Evolutionary conservation across 2,329 filamentous ascomycete genomes (phyloP).

Genomic region (Paramyrothecium roridum): DNA sequence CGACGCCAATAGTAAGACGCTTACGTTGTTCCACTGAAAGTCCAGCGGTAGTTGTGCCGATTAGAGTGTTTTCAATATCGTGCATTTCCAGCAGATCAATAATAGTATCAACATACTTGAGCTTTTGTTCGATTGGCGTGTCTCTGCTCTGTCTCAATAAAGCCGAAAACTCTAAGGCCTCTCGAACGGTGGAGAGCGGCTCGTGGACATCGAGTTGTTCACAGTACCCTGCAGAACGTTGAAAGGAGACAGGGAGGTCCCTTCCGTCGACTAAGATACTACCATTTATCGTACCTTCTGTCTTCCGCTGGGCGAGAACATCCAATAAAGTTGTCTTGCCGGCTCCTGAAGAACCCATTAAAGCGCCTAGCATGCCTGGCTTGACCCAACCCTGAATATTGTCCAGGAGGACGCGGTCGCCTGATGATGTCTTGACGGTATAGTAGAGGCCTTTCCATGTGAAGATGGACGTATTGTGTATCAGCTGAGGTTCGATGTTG

Average conservation of each 20-base stretch:
- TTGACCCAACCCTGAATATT: constrained; percentile 83
- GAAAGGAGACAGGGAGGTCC: constrained; percentile 69
- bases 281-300: constrained; percentile 71
- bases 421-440: constrained; percentile 58
- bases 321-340: constrained; percentile 86
- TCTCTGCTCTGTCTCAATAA: constrained; percentile 68
- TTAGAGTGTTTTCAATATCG: constrained; percentile 44
- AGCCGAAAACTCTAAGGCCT: constrained; percentile 73
- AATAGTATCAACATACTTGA: constrained; percentile 74
- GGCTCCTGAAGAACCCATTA: constrained; percentile 81
- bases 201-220: constrained; percentile 81
- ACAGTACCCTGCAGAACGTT: constrained; percentile 75
- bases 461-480: constrained; percentile 65
- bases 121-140: constrained; percentile 63
- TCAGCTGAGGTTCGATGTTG: constrained; percentile 37
- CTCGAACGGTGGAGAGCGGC: constrained; percentile 68
- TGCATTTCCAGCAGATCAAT: constrained; percentile 59
- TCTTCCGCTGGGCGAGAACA: constrained; percentile 75
- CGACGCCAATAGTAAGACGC: constrained; percentile 52
- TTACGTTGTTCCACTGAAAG: constrained; percentile 37
- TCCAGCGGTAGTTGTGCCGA: constrained; percentile 51
- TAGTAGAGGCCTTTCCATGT: constrained; percentile 74
- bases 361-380: constrained; percentile 71
- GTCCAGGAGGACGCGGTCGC: constrained; percentile 68
- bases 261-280: constrained; percentile 75